Base-by-base conservation (phyloP, 1,139 yeast genomes). In the Saccharomycopsis hybrid region DNA sequence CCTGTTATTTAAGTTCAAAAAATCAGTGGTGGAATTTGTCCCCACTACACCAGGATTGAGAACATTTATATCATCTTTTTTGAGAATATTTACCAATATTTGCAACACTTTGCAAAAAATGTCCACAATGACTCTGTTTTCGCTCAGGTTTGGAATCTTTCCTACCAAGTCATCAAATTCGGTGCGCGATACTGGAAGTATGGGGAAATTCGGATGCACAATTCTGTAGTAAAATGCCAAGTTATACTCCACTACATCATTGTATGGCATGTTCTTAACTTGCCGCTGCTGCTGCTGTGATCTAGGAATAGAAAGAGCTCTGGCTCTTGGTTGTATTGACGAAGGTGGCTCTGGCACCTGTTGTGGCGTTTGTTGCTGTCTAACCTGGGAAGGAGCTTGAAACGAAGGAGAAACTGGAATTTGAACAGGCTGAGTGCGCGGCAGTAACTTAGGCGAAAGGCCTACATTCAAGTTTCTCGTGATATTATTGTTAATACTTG, bases 201-300 rank as follows among this genome's bases (percentile, higher is more conserved):
- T 43, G 5, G 54, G 56, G 31, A 53, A 51, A 39, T 49, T 48
- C 2, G 48, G 41, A 43, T 53, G 56, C 11, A 53, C 42, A 4
- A 39, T 41, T 28, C 28, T 9, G 33, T 51, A 53, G 25, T 53
- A 53, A 39, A 46, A 49, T 9, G 13, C 27, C 18, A 53, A 44
- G 37, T 53, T 53, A 27, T 45, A 40, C 41, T 53, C 54, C 7
- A 31, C 58, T 57, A 7, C 57, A 42, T 25, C 65, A 59, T 29
- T 61, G 46, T 43, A 55, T 55, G 44, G 58, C 50, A 32, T 32
- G 35, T 32, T 32, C 35, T 32, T 32, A 9, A 49, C 47, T 27
- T 48, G 49, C 4, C 53, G 24, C 3, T 58, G 59, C 5, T 56
- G 57, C 8, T 56, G 7, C 18, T 36, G 39, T 9, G 24, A 11